phyloP scores from a whole-genome alignment of 192 early-diverging fungal genomes.

The Chytriomyces hyalinus region DNA sequence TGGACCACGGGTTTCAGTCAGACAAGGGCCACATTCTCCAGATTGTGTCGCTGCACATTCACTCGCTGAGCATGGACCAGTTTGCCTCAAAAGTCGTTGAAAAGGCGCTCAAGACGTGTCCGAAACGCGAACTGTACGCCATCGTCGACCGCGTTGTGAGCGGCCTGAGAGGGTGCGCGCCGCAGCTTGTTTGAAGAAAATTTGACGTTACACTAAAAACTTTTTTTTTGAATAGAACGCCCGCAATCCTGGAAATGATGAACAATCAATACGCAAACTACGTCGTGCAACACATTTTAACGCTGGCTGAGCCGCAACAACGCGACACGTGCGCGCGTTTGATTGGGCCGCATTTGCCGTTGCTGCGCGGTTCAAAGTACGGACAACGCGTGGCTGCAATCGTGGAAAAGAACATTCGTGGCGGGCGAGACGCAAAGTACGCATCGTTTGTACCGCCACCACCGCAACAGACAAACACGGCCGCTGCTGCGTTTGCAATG shows the following conservation, averaged over 20 bases:
- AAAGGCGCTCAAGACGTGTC: constrained; percentile 60
- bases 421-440: neutral
- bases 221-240: constrained; percentile 31
- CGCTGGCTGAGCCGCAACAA: constrained; percentile 60
- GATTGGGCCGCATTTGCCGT: constrained; percentile 68
- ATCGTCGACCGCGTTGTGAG: constrained; percentile 46
- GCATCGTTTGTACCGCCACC: too few relatives aligned
- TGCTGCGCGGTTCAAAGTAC: constrained; percentile 69
- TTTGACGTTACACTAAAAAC: constrained; percentile 11
- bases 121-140: constrained; percentile 46
- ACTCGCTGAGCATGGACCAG: constrained; percentile 68
- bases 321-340: constrained; percentile 59
- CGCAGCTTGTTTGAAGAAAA: neutral
- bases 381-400: constrained; percentile 65
- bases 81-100: constrained; percentile 79
- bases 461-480: too few relatives aligned
- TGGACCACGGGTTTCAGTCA: constrained; percentile 60
- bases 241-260: constrained; percentile 71
- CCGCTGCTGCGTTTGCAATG: too few relatives aligned
- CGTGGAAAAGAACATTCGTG: constrained; percentile 49
- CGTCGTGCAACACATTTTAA: constrained; percentile 74
- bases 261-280: constrained; percentile 81
- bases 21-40: constrained; percentile 60
- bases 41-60: constrained; percentile 46
- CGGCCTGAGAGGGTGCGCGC: constrained; percentile 17